Evolutionary conservation across 2,329 filamentous ascomycete species (phyloP), one percentile per base, ranked within the genome.

Genomic region (Paramyrothecium roridum): DNA sequence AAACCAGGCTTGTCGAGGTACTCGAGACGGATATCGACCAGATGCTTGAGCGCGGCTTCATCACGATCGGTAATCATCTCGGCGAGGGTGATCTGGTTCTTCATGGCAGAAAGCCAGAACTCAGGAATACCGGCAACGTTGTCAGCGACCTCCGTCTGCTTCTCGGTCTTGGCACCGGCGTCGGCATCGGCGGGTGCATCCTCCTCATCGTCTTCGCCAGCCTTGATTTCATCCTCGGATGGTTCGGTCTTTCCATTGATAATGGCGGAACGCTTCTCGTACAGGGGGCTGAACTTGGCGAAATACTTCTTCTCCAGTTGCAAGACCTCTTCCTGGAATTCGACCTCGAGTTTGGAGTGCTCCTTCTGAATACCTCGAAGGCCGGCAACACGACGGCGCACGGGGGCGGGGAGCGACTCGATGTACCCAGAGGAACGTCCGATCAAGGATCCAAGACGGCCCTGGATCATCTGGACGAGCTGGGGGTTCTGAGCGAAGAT

Each of bases 291-390:
- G 79, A 97, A 99, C 79, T 98, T 98, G 78, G 90, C 91, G 68
- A 98, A 98, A 78, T 96, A 99, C 80, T 97, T 97, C 86, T 99
- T 99, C 84, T 99, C 95, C 26, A 99, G 85, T 76, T 97, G 88
- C 56, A 99, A 84, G 59, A 99, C 93, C 79, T 98, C 96, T 76
- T 98, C 93, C 75, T 99, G 96, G 77, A 99, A 98, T 77, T 97
- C 89, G 53, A 92, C 91, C 82, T 99, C 96, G 66, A 99, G 88
- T 80, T 98, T 97, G 59, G 93, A 91, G 80, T 99, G 95, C 68
- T 98, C 93, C 78, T 97, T 97, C 79, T 99, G 95, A 66, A 99
- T 92, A 65, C 93, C 96, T 81, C 98, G 97, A 60, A 99, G 83
- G 64, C 95, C 96, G 59, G 93, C 88, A 62, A 99, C 93, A 70